Evolutionary conservation across 1,284 basidiomycete genomes (phyloP), one percentile per base, ranked within the genome.

Genomic region (Boletus semigastroideus): DNA sequence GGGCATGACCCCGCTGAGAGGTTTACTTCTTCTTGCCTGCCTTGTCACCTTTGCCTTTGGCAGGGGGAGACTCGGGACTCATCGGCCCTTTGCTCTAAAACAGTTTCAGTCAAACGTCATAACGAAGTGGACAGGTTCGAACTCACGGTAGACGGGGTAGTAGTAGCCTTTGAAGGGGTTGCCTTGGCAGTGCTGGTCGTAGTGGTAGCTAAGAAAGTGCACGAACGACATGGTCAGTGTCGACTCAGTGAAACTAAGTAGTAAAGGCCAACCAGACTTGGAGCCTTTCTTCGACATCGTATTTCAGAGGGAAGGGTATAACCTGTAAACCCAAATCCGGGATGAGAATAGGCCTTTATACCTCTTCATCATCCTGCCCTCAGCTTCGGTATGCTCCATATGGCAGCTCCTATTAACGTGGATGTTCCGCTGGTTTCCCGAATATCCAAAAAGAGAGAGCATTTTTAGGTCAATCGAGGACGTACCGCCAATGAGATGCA

Each of bases 11-110:
- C n/a, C 36, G 4, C 17, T 37, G n/a, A 5, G 9, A 48, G 14
- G 39, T 59, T 55, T 56, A 67, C 56, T 67, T 67, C 64, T 70
- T 67, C 66, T 71, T 67, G 16, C 22, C 22, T 5, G 55, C 55
- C 54, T 70, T 67, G 25, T 53, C 54, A 25, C 56, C 46, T 42
- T 68, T 68, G 41, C 46, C 37, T 30, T 67, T 67, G 16, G 58
- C 54, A 12, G 63, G 64, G 36, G 62, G 57, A 13, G 69, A 63
- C 54, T 71, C 65, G 3, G 62, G 55, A 22, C 53, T 60, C 31
- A 38, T 8, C 2, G 55, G 34, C 9, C 42, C 54, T 38, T 70
- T 71, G 41, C 53, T 55, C 69, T 67, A 45, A 4, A 49, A 51
- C 30, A 1, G 19, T 38, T 17, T 49, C 22, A 38, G 45, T 52